Conservation (phyloP, 768 basidiomycete genomes). For the Boletus tylopilopsis region DNA sequence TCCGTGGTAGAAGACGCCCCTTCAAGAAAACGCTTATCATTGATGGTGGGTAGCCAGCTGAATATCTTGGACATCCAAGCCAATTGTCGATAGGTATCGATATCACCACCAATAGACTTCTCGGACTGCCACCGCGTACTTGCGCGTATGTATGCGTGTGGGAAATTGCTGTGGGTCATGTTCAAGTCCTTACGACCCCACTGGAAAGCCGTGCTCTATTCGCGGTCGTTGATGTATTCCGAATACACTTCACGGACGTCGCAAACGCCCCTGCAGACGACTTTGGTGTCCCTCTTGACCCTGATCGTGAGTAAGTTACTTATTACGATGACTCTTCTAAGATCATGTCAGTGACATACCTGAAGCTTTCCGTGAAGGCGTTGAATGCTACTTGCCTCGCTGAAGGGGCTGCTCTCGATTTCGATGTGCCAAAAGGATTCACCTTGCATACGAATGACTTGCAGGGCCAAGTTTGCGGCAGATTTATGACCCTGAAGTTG, state of each 20-base stretch:
- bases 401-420: slow-evolving; percentile 48
- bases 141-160: slow-evolving; percentile 90
- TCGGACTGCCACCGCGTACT: slow-evolving; percentile 83
- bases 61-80: background rate
- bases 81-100: slow-evolving; percentile 52
- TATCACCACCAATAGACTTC: slow-evolving; percentile 79
- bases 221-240: slow-evolving; percentile 55
- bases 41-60: slow-evolving; percentile 36
- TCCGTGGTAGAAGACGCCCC: slow-evolving; percentile 14
- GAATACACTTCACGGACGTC: slow-evolving; percentile 66
- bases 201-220: slow-evolving; percentile 47
- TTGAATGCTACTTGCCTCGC: slow-evolving; percentile 56
- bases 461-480: slow-evolving; percentile 64
- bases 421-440: slow-evolving; percentile 57
- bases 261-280: slow-evolving; percentile 78
- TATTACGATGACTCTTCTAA: background rate
- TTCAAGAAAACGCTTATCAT: slow-evolving; percentile 42
- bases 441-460: slow-evolving; percentile 71
- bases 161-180: slow-evolving; percentile 73
- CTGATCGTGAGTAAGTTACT: slow-evolving; percentile 60
- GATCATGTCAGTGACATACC: slow-evolving; percentile 66
- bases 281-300: slow-evolving; percentile 58
- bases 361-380: slow-evolving; percentile 59
- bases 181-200: slow-evolving; percentile 56
- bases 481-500: slow-evolving; percentile 55